Base-by-base conservation (phyloP, 139 green algal species). In the Marvania coccoides region DNA sequence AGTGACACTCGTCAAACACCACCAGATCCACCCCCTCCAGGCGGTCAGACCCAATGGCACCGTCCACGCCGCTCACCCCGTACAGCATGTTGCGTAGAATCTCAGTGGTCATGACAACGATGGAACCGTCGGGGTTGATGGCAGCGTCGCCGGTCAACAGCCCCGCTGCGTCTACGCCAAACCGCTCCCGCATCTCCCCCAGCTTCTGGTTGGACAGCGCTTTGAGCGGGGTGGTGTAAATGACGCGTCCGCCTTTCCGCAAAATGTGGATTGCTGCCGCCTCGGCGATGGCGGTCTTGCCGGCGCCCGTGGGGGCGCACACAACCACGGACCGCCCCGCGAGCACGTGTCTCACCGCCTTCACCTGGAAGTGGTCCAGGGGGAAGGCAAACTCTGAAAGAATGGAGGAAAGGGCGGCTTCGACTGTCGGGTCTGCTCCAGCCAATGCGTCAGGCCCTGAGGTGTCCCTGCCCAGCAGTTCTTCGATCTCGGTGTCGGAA, bases 21-120 rank as follows among this genome's bases (percentile, higher is more conserved):
- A 98, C 67, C 19, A 95, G 72, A 0, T 80, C 88, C 38, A 99
- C 89, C 40, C 94, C 79, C n/a, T 75, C 78, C 45, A 97, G 70
- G 30, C 61, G 14, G 19, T 6, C 29, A 31, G 14, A 23, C 24
- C 35, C 10, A 12, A 36, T 33, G 12, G 29, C 51, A n/a, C 51
- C 51, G 29, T 40, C 53, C 1, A 76, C 73, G 5, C 76, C 67
- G 15, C 68, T 66, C 26, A 69, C 58, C 19, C 85, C 71, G 76
- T 96, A 99, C 79, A 98, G 87, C 76, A 97, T 96, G 83, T 98
- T 99, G 39, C 94, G 74, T 56, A 98, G 81, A 64, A 99, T 96
- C 75, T 99, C 94, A 0, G 94, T 99, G 10, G 94, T 99, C 93
- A 98, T 98, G 19, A 98, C 81, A 26, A 98, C 84, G n/a, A 95